Percentiles rank a stretch among this genome's conserved stretches.
These are phyloP conservation scores for Silene vulgaris DNA, from an alignment of 179 eudicot genomes.

Conservation along the genomic window DNA sequence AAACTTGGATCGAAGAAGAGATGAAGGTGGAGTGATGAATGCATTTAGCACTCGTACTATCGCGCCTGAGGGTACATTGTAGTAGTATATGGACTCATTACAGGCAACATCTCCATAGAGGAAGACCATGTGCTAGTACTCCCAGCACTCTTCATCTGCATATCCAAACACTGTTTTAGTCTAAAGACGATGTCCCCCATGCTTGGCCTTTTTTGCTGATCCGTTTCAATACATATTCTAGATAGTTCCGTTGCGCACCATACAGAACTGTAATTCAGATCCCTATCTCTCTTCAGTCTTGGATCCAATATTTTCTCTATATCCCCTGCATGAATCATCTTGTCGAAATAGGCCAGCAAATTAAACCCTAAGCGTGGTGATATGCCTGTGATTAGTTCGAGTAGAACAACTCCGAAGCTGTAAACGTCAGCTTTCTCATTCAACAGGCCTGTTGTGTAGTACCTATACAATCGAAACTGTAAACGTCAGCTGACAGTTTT, in stretches of 20 bases:
- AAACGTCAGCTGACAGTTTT: constrained; percentile 2
- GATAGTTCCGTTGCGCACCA: constrained; percentile 17
- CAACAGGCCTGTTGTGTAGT: constrained; percentile 12
- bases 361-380: constrained; percentile 16
- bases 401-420: constrained; percentile 22
- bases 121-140: constrained; percentile 1
- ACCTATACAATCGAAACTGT: constrained; percentile 21
- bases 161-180: constrained; percentile 9
- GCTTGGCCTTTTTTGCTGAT: not conserved
- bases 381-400: constrained; percentile 19
- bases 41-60: not conserved
- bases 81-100: not conserved
- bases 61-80: constrained; percentile 2
- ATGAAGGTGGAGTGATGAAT: not conserved
- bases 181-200: not conserved
- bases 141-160: constrained; percentile 1
- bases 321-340: constrained; percentile 1
- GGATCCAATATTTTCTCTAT: constrained; percentile 5
- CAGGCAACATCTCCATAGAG: not conserved
- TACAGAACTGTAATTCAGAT: not conserved
- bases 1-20: not conserved
- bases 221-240: not conserved
- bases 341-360: not conserved
- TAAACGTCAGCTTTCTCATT: constrained; percentile 17
- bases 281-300: not conserved